These are phyloP conservation scores for Lunasporangiospora selenospora DNA, from an alignment of 192 early-diverging fungal species.

Conservation along the genomic window DNA sequence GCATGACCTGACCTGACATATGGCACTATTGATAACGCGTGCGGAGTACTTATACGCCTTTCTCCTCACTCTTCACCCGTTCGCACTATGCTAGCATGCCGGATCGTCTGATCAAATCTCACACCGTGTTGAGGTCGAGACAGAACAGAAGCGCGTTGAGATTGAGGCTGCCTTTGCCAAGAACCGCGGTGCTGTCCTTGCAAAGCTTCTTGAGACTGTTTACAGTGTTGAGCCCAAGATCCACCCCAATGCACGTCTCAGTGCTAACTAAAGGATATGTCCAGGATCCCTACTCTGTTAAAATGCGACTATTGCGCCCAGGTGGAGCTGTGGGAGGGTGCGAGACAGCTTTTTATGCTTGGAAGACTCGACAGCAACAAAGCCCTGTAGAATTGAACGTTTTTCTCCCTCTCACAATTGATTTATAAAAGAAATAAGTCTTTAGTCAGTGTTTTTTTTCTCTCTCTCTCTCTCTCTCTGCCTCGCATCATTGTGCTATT, in stretches of 20 bases:
- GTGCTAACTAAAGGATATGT: too few relatives aligned
- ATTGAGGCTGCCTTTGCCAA: constrained; percentile 64
- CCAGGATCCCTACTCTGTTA: too few relatives aligned
- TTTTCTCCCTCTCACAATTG: too few relatives aligned
- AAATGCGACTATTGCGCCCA: too few relatives aligned
- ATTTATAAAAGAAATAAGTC: too few relatives aligned
- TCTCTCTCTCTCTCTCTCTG: too few relatives aligned
- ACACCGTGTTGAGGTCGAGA: constrained; percentile 69
- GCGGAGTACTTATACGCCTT: neutral
- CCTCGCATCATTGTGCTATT: too few relatives aligned
- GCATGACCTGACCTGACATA: constrained; percentile 21
- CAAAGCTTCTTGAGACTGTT: constrained; percentile 69
- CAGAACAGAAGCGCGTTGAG: constrained; percentile 70
- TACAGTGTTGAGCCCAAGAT: constrained; percentile 74
- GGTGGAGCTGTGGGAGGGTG: too few relatives aligned
- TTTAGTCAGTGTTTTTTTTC: too few relatives aligned
- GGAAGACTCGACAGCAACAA: too few relatives aligned
- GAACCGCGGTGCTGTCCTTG: constrained; percentile 71
- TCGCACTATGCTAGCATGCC: constrained; percentile 60
- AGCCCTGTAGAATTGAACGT: too few relatives aligned
- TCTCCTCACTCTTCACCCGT: constrained; percentile 1
- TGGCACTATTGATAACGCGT: constrained; percentile 6
- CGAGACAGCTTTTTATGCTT: too few relatives aligned
- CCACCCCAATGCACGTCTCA: constrained; percentile 53
- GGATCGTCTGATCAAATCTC: constrained; percentile 72